phyloP scores from a whole-genome alignment of 1,139 yeast genomes.

The Hansenula anomala region DNA sequence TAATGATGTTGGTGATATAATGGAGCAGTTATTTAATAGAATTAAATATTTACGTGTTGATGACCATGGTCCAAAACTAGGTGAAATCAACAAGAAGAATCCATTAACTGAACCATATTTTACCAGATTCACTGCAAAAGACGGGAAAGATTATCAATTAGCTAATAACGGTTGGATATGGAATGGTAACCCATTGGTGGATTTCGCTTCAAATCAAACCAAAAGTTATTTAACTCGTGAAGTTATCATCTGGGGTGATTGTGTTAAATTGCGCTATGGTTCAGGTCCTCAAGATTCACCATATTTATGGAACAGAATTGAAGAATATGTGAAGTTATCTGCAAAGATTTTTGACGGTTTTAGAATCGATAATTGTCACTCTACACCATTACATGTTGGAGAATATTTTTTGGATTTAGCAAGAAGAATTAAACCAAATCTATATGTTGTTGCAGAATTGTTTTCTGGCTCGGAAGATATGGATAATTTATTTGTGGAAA shows the following conservation, averaged over 20 bases:
- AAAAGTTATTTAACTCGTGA: constrained; percentile 86
- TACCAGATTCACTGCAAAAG: constrained; percentile 54
- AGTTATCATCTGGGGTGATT: constrained; percentile 97
- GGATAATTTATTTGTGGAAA: constrained; percentile 87
- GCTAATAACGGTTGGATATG: constrained; percentile 99
- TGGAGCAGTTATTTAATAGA: constrained; percentile 68
- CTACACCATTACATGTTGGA: constrained; percentile 94
- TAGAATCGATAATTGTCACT: constrained; percentile 92
- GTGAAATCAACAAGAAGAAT: constrained; percentile 46
- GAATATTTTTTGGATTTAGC: constrained; percentile 86
- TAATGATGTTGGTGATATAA: constrained; percentile 58
- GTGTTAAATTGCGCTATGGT: constrained; percentile 91
- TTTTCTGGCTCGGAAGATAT: constrained; percentile 89
- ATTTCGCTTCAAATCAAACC: constrained; percentile 79
- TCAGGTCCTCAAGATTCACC: constrained; percentile 75
- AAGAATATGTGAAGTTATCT: constrained; percentile 63
- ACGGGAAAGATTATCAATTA: constrained; percentile 60
- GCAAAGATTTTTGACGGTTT: constrained; percentile 85
- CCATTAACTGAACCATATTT: constrained; percentile 88
- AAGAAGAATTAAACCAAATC: constrained; percentile 73
- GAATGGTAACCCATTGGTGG: constrained; percentile 93
- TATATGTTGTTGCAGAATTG: constrained; percentile 91
- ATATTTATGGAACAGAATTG: constrained; percentile 84
- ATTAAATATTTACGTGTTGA: constrained; percentile 74
- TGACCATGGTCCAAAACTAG: constrained; percentile 73